A percentile compares a stretch with the other conserved stretches of the same genome.
Evolutionary conservation across 2,329 filamentous ascomycete species (phyloP).

Genomic region (Raffaelea albimanens): DNA sequence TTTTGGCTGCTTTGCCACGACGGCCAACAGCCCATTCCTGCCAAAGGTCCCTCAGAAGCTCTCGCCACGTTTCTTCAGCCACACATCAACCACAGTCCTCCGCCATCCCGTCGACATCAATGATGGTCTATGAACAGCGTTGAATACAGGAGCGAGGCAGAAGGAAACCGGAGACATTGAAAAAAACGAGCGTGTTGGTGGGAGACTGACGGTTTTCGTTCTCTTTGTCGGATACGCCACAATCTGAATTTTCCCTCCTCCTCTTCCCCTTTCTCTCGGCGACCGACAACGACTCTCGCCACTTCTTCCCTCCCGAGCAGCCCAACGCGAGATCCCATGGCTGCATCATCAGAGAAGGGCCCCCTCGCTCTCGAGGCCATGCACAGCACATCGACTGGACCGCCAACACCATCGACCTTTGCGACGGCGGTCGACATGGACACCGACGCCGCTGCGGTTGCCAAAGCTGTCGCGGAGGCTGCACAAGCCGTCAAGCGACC

Average conservation of each 20-base stretch:
- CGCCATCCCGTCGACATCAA: background rate
- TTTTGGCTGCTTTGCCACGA: too few relatives aligned
- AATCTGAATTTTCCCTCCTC: background rate
- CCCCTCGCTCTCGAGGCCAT: slow-evolving; percentile 42
- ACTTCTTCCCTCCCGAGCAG: too few relatives aligned
- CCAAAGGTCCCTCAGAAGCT: slow-evolving; percentile 7
- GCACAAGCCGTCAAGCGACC: slow-evolving; percentile 27
- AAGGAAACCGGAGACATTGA: background rate
- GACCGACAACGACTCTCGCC: too few relatives aligned
- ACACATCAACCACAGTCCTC: slow-evolving; percentile 16
- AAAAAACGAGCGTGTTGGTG: background rate
- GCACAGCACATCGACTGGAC: slow-evolving; percentile 25
- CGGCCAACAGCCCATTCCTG: background rate
- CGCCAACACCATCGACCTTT: slow-evolving; percentile 5
- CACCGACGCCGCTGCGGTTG: slow-evolving; percentile 10
- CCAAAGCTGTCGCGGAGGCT: slow-evolving; percentile 22
- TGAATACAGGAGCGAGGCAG: slow-evolving; percentile 1
- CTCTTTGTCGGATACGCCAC: background rate
- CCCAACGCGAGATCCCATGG: too few relatives aligned
- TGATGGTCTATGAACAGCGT: slow-evolving; percentile 2
- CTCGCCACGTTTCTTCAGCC: slow-evolving; percentile 22
- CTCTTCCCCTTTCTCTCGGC: too few relatives aligned
- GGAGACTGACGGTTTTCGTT: background rate
- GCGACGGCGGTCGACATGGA: slow-evolving; percentile 24
- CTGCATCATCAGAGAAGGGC: slow-evolving; percentile 37